These are phyloP conservation scores for Gypsophila paniculata DNA, from an alignment of 179 eudicot genomes.

Conservation along the genomic window DNA sequence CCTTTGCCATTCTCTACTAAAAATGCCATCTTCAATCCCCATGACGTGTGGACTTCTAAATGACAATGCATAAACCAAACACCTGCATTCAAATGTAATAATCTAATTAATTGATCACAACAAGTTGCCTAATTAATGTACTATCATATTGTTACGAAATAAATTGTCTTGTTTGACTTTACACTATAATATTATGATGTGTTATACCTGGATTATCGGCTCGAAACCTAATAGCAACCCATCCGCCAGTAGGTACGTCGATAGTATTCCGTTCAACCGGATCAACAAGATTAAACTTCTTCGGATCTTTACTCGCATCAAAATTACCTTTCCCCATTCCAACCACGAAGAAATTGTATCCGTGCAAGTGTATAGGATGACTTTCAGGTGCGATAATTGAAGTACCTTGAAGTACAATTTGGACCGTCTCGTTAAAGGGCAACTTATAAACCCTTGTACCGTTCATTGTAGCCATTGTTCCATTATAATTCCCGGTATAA, in stretches of 20 bases:
- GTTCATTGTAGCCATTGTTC: constrained; percentile 39
- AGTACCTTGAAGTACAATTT: constrained; percentile 62
- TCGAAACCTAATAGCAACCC: constrained; percentile 70
- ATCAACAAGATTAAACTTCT: constrained; percentile 57
- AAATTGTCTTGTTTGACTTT: not conserved
- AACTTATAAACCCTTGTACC: constrained; percentile 58
- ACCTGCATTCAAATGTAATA: constrained; percentile 32
- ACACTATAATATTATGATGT: too few relatives aligned
- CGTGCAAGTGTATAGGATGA: constrained; percentile 72
- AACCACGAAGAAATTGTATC: constrained; percentile 57
- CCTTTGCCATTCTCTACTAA: constrained; percentile 64
- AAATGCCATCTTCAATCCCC: constrained; percentile 81
- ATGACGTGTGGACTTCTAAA: constrained; percentile 72
- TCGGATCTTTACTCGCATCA: constrained; percentile 46
- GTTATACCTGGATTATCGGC: constrained; percentile 76
- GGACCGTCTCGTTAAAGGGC: constrained; percentile 54
- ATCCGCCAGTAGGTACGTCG: constrained; percentile 62
- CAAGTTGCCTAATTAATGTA: not conserved
- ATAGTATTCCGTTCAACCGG: constrained; percentile 71
- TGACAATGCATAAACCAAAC: constrained; percentile 84
- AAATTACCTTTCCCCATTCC: constrained; percentile 62
- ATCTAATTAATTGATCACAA: not conserved
- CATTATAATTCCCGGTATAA: constrained; percentile 44
- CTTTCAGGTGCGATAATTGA: constrained; percentile 55
- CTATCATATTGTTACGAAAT: not conserved